These are phyloP conservation scores for Pseudogymnoascus sp. DNA, from an alignment of 2,329 filamentous ascomycete species.

Conservation along the genomic window DNA sequence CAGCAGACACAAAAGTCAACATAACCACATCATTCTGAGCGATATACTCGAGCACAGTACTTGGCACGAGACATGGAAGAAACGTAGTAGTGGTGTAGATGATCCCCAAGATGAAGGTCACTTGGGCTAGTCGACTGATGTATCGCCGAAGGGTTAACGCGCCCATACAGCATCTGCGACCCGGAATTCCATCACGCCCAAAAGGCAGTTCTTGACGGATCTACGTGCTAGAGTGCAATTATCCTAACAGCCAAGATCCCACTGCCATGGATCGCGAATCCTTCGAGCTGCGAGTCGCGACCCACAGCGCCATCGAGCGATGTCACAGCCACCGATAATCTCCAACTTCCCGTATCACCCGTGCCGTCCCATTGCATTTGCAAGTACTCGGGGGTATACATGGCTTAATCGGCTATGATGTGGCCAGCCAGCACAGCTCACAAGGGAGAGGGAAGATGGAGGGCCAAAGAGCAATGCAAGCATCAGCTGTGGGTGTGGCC, in stretches of 20 bases:
- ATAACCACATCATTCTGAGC: neutral
- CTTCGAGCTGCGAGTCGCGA: neutral
- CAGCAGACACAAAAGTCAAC: neutral
- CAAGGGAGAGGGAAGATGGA: neutral
- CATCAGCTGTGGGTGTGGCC: neutral
- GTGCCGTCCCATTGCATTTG: neutral
- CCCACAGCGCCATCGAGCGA: neutral
- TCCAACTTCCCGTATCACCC: neutral
- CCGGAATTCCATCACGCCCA: constrained; percentile 2
- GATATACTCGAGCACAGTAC: neutral
- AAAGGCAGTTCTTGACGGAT: neutral
- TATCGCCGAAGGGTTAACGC: neutral
- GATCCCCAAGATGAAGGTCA: neutral
- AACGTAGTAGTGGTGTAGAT: neutral
- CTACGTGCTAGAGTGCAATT: neutral
- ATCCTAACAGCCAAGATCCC: constrained; percentile 6
- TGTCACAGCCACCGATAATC: neutral
- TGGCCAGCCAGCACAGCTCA: neutral
- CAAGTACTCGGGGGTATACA: neutral
- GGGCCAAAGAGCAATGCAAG: neutral
- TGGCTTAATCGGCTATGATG: neutral
- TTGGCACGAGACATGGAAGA: constrained; percentile 4
- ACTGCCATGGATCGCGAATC: constrained; percentile 2
- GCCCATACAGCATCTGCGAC: constrained; percentile 4
- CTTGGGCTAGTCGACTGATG: neutral